Conservation (phyloP, 2,329 filamentous ascomycete species). For the Venturia oleaginea region DNA sequence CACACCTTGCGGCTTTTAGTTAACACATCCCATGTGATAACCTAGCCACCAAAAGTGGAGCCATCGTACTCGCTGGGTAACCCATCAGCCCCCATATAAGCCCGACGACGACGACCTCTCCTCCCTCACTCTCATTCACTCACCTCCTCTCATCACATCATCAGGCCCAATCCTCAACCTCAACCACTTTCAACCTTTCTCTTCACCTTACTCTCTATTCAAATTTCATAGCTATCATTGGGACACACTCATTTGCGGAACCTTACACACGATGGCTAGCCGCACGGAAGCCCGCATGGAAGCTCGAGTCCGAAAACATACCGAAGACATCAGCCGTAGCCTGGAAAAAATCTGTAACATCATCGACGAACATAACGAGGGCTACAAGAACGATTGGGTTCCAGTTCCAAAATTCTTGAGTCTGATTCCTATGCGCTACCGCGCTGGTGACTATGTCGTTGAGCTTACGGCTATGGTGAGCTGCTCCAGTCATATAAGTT, state of each 20-base stretch:
- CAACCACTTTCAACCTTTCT: not conserved
- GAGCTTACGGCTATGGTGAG: constrained; percentile 3
- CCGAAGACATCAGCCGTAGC: not conserved
- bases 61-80: not conserved
- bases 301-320: not conserved
- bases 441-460: not conserved
- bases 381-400: not conserved
- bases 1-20: not conserved
- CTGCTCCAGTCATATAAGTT: not conserved
- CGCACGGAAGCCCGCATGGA: not conserved
- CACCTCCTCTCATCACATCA: not conserved
- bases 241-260: not conserved
- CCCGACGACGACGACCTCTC: not conserved
- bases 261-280: not conserved
- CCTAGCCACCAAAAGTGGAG: not conserved
- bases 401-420: not conserved
- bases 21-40: not conserved
- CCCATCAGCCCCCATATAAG: not conserved
- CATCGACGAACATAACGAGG: not conserved
- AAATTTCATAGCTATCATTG: not conserved
- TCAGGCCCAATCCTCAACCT: not conserved
- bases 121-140: not conserved
- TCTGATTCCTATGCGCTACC: not conserved
- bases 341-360: constrained; percentile 1
- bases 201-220: not conserved